Evolutionary conservation across 1,284 basidiomycete species (phyloP).

Genomic region (Ceratobasidium sp.): DNA sequence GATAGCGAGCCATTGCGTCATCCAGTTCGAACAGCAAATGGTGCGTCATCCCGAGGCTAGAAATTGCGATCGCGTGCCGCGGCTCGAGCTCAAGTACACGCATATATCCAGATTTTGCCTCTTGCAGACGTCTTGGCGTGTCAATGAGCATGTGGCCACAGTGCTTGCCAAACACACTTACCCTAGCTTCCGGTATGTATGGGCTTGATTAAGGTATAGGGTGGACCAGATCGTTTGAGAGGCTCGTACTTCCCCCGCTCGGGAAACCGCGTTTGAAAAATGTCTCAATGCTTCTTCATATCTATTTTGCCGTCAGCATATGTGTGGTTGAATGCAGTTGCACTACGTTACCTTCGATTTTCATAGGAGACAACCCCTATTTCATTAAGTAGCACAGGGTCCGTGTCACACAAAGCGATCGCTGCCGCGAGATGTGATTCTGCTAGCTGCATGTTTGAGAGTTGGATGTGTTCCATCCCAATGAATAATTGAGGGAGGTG

Average conservation of each 20-base stretch:
- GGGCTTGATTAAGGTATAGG: constrained; percentile 90
- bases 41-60: constrained; percentile 83
- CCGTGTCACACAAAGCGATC: constrained; percentile 77
- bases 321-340: constrained; percentile 27
- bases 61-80: constrained; percentile 76
- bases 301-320: constrained; percentile 52
- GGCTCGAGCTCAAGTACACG: constrained; percentile 83
- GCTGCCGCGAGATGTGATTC: constrained; percentile 88
- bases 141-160: neutral
- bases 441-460: constrained; percentile 84
- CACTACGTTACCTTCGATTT: constrained; percentile 73
- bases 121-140: constrained; percentile 64
- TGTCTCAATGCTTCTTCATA: constrained; percentile 72
- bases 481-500: constrained; percentile 95
- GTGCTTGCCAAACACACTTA: constrained; percentile 55
- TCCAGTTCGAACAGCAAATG: constrained; percentile 77
- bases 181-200: constrained; percentile 81
- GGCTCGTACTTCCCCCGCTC: constrained; percentile 82
- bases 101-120: constrained; percentile 74
- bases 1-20: constrained; percentile 84
- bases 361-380: constrained; percentile 92
- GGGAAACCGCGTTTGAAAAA: constrained; percentile 75
- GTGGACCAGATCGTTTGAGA: constrained; percentile 84
- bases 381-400: constrained; percentile 92
- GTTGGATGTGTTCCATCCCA: constrained; percentile 96